These are phyloP conservation scores for Rhodomyrtus tomentosa DNA, from an alignment of 345 rosid species.

Conservation along the genomic window DNA sequence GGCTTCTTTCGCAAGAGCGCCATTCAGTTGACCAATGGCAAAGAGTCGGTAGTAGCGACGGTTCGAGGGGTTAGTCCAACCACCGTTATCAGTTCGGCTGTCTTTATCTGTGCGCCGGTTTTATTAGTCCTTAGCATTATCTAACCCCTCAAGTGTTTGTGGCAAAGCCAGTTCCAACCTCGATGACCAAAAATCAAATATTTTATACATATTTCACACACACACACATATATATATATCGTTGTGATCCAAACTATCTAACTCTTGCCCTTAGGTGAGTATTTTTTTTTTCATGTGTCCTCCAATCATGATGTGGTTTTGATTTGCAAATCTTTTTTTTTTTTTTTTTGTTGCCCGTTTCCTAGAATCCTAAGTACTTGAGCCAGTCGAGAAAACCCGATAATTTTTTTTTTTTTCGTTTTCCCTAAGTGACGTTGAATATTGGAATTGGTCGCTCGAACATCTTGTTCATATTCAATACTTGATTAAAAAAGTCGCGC, in stretches of 20 bases:
- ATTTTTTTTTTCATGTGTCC: neutral
- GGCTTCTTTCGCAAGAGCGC: neutral
- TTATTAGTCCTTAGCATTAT: neutral
- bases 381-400: neutral
- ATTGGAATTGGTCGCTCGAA: neutral
- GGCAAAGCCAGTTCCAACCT: neutral
- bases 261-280: neutral
- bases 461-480: neutral
- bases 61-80: conserved; percentile 17
- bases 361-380: neutral
- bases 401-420: neutral
- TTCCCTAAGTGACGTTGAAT: neutral
- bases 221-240: neutral
- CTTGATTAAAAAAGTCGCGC: neutral
- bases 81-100: conserved; percentile 21
- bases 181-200: neutral
- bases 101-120: conserved; percentile 3
- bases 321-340: neutral
- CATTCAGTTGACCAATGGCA: neutral
- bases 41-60: neutral
- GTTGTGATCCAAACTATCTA: neutral
- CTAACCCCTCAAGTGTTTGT: neutral
- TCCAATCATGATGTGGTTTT: neutral
- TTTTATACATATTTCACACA: no score
- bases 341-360: neutral